Conservation (phyloP, 768 basidiomycete genomes). For the Exsudoporus frostii region DNA sequence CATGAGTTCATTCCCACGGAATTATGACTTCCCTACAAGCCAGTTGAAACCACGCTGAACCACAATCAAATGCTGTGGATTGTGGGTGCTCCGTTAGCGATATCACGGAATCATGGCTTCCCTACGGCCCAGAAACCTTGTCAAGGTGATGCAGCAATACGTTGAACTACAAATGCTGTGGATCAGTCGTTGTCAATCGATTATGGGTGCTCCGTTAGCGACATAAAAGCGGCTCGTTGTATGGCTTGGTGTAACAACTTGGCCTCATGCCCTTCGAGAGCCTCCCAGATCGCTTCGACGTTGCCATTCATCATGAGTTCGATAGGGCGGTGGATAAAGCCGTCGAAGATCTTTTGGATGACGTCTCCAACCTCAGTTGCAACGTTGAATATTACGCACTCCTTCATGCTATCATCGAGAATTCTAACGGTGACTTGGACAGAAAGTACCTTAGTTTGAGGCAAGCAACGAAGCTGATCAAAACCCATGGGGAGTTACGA, state of each 20-base stretch:
- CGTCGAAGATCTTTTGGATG: neutral
- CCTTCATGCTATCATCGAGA: neutral
- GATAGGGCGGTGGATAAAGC: neutral
- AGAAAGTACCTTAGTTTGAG: rapidly evolving
- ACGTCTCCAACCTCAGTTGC: neutral
- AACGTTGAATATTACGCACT: neutral
- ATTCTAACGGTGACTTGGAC: neutral
- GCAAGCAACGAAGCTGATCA: neutral
- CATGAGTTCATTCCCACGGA: no score
- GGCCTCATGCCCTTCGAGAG: neutral
- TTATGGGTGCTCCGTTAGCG: neutral
- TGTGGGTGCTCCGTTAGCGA: no score
- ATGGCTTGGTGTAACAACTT: neutral
- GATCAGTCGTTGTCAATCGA: neutral
- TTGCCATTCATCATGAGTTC: neutral
- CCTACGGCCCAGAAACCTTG: no score
- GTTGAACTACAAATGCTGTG: neutral
- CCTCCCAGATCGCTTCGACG: neutral
- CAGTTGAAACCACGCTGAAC: no score
- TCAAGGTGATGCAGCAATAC: no score
- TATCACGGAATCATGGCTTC: no score
- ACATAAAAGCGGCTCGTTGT: neutral
- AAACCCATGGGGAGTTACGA: neutral
- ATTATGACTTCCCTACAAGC: no score
- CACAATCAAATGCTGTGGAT: no score